Percentiles rank a stretch among this genome's conserved stretches.
Evolutionary conservation across 768 basidiomycete species (phyloP).

Genomic region (Gloeopeniophorella convolvens): DNA sequence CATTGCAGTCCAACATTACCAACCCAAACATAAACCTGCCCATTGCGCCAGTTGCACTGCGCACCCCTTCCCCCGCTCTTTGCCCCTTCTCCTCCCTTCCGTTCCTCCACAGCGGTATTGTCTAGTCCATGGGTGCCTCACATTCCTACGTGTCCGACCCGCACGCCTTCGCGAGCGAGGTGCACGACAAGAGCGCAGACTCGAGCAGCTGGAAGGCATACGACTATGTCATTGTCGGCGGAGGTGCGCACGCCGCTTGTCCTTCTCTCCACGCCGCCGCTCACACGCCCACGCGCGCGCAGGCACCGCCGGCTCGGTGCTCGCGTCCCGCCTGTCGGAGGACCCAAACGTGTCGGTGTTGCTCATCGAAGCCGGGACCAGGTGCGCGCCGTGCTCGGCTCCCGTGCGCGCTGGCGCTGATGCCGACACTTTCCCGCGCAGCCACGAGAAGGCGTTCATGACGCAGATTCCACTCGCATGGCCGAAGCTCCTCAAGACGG

Average conservation of each 20-base stretch:
- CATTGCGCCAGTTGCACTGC: neutral
- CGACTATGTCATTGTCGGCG: conserved; percentile 35
- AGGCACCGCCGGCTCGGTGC: conserved; percentile 59
- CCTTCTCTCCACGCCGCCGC: neutral
- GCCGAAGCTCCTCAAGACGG: conserved; percentile 10
- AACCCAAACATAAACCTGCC: too few relatives aligned
- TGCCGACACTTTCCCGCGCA: neutral
- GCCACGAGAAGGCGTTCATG: conserved; percentile 8
- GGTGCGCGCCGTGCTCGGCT: conserved; percentile 32
- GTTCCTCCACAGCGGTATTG: neutral
- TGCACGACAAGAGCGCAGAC: neutral
- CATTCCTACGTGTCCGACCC: conserved; percentile 17
- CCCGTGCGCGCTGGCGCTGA: neutral
- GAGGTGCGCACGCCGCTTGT: conserved; percentile 25
- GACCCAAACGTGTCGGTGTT: conserved; percentile 47
- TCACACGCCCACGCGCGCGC: conserved; percentile 5
- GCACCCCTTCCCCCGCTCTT: neutral
- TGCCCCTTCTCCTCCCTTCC: neutral
- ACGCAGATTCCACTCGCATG: conserved; percentile 18
- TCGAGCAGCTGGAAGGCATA: conserved; percentile 23
- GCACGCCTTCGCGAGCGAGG: conserved; percentile 8
- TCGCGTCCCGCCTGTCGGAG: conserved; percentile 54
- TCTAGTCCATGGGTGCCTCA: conserved; percentile 17
- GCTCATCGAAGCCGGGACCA: conserved; percentile 54
- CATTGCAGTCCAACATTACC: too few relatives aligned